Evolutionary conservation across 139 green algal genomes (phyloP).

Genomic region (Chlamydomonas eustigma): DNA sequence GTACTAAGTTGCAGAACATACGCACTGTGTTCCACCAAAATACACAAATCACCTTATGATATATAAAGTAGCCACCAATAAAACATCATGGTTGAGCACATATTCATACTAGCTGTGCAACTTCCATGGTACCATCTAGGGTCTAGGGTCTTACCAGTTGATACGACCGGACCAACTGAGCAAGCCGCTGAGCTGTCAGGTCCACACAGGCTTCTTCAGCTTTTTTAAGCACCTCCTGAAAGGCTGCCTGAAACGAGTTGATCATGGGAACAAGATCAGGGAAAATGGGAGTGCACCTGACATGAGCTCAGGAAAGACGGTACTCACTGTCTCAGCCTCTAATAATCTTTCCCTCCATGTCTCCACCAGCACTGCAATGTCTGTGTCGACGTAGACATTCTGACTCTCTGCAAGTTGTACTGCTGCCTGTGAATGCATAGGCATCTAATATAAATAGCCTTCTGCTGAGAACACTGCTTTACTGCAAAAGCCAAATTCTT

Average conservation of each 20-base stretch:
- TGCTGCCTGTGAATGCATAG: neutral
- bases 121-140: too few species aligned
- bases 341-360: neutral
- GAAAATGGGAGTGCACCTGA: neutral
- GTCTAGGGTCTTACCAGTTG: neutral
- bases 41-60: too few species aligned
- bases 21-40: too few species aligned
- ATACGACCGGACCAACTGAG: neutral
- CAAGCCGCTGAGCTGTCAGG: neutral
- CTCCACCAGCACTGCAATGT: neutral
- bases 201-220: neutral
- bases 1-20: too few species aligned
- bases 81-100: too few species aligned
- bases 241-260: neutral
- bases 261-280: too few species aligned
- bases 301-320: neutral
- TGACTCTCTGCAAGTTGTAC: neutral
- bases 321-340: neutral
- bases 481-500: neutral
- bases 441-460: neutral
- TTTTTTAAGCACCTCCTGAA: neutral
- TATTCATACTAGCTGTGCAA: too few species aligned
- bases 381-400: neutral
- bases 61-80: too few species aligned
- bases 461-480: neutral